These are phyloP conservation scores for Xerocomellus dryophilus DNA, from an alignment of 768 basidiomycete species.

Conservation along the genomic window DNA sequence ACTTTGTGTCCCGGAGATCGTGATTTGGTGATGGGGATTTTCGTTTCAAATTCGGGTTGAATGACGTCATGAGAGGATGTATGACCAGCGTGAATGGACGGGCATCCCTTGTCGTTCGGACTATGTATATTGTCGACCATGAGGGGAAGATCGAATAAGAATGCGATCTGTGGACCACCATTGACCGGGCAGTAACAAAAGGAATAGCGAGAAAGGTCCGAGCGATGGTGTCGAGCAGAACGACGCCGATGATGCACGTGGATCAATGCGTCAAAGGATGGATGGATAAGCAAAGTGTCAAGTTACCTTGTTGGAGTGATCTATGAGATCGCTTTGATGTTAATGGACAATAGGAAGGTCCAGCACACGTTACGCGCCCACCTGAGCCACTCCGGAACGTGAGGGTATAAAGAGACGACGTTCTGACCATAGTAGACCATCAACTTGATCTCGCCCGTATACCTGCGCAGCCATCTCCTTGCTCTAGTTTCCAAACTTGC, in stretches of 20 bases:
- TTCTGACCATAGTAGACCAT: not conserved
- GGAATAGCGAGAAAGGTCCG: not conserved
- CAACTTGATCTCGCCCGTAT: not conserved
- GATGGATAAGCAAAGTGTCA: not conserved
- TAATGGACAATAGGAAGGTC: not conserved
- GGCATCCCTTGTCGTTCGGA: too few species aligned
- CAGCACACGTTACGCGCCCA: not conserved
- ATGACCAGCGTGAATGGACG: not conserved
- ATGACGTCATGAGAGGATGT: not conserved
- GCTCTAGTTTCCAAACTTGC: not conserved
- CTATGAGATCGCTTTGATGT: not conserved
- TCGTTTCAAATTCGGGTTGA: not conserved
- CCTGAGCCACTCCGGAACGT: not conserved
- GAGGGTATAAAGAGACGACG: constrained; percentile 1
- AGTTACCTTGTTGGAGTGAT: not conserved
- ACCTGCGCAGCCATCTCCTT: not conserved
- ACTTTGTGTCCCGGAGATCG: too few species aligned
- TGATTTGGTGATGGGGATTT: too few species aligned
- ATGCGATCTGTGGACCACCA: not conserved
- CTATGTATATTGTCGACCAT: not conserved
- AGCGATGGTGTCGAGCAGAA: not conserved
- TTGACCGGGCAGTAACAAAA: not conserved
- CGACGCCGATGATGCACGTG: too few species aligned
- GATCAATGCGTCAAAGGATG: not conserved
- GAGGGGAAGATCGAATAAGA: not conserved